Percentiles rank a stretch among this genome's conserved stretches.
Conservation (phyloP, 2,329 filamentous ascomycete genomes). For the Fusarium heterosporum region DNA sequence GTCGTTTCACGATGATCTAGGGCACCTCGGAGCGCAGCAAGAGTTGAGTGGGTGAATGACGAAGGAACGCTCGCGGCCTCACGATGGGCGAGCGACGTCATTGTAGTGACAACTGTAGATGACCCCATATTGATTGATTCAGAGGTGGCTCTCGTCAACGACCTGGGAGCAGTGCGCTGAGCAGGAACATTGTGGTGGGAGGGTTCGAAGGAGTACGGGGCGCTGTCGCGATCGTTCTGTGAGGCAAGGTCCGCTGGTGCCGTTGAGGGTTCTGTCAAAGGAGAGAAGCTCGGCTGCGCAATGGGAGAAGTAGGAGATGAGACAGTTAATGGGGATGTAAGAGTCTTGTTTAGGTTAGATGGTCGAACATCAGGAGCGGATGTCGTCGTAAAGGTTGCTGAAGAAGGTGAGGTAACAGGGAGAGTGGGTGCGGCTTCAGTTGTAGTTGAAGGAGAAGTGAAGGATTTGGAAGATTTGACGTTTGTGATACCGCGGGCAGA, state of each 20-base stretch:
- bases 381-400: slow-evolving; percentile 12
- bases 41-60: slow-evolving; percentile 49
- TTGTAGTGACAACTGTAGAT: slow-evolving; percentile 49
- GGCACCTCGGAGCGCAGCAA: slow-evolving; percentile 53
- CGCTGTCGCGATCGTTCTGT: slow-evolving; percentile 40
- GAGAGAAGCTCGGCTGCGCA: slow-evolving; percentile 15
- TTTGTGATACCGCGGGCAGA: slow-evolving; percentile 65
- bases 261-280: slow-evolving; percentile 20
- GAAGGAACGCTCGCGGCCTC: slow-evolving; percentile 50
- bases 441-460: slow-evolving; percentile 23
- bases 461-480: slow-evolving; percentile 30
- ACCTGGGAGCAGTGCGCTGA: slow-evolving; percentile 52
- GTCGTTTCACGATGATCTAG: slow-evolving; percentile 52
- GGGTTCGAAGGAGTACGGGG: slow-evolving; percentile 21
- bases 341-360: slow-evolving; percentile 30
- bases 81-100: slow-evolving; percentile 46
- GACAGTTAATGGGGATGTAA: slow-evolving; percentile 18
- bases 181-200: slow-evolving; percentile 51
- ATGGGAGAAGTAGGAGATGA: slow-evolving; percentile 24
- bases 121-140: slow-evolving; percentile 51
- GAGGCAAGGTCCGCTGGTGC: slow-evolving; percentile 22
- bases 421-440: slow-evolving; percentile 9
- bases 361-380: slow-evolving; percentile 17
- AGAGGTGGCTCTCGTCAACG: slow-evolving; percentile 54
- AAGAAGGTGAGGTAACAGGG: slow-evolving; percentile 29